Percentiles rank a stretch among this genome's conserved stretches.
Evolutionary conservation across 2,329 filamentous ascomycete genomes (phyloP).

Genomic region (Pseudogymnoascus sp.): DNA sequence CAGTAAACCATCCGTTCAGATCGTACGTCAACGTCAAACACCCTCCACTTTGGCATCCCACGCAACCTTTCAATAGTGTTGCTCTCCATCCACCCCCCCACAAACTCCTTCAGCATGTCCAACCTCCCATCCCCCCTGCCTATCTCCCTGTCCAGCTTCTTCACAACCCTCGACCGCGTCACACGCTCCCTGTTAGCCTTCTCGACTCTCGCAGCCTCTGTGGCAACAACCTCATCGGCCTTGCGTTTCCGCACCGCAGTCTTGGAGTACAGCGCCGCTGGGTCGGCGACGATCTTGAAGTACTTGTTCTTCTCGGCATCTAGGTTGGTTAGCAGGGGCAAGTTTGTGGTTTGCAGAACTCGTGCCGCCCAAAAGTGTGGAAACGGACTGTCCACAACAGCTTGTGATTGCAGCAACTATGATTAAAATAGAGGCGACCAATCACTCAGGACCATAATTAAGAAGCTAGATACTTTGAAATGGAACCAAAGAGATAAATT

Average conservation of each 20-base stretch:
- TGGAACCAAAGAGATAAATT: too few species aligned
- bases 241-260: conserved; percentile 51
- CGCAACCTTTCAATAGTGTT: conserved; percentile 27
- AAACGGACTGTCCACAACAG: not conserved
- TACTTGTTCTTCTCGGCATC: conserved; percentile 56
- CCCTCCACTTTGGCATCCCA: not conserved
- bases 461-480: not conserved
- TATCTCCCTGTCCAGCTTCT: not conserved
- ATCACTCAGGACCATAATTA: conserved; percentile 32
- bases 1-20: not conserved
- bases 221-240: conserved; percentile 33
- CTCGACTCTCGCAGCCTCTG: not conserved
- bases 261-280: conserved; percentile 52
- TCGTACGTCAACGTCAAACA: not conserved
- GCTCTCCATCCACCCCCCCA: conserved; percentile 35
- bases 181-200: conserved; percentile 18
- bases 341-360: not conserved
- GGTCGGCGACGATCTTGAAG: conserved; percentile 54
- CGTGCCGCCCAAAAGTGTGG: not conserved
- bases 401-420: not conserved
- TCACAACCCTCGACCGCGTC: conserved; percentile 12
- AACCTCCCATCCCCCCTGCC: conserved; percentile 16
- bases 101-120: conserved; percentile 16
- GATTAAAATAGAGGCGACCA: conserved; percentile 51
- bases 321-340: conserved; percentile 21